phyloP scores from a whole-genome alignment of 768 basidiomycete species.

The Gelatoporia subvermispora region DNA sequence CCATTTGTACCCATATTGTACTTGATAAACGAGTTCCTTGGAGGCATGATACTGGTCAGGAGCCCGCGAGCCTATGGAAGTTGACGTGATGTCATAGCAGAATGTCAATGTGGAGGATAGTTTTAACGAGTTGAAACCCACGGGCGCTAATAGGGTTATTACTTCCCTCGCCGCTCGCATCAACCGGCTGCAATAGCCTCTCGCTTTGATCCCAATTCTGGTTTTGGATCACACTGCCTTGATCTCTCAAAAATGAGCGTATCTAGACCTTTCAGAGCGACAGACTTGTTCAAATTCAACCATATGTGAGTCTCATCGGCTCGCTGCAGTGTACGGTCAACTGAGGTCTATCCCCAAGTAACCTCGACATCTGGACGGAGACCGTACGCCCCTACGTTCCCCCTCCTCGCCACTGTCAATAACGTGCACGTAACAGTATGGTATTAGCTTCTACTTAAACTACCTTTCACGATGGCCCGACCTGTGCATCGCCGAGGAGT shows the following conservation, averaged over 20 bases:
- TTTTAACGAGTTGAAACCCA: no score
- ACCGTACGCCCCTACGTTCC: constrained; percentile 54
- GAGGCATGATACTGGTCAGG: no score
- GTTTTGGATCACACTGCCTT: background rate
- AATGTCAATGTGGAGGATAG: no score
- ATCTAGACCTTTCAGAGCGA: constrained; percentile 79
- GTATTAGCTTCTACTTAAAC: constrained; percentile 80
- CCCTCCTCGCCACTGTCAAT: background rate
- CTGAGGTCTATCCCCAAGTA: constrained; percentile 42
- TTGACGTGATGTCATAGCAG: no score
- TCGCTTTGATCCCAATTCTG: no score
- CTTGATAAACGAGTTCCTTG: no score
- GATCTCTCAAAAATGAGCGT: constrained; percentile 59
- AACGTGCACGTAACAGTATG: constrained; percentile 51
- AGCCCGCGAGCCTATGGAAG: no score
- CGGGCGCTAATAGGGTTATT: no score
- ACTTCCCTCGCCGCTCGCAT: no score
- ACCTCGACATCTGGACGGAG: constrained; percentile 96
- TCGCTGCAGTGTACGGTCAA: background rate
- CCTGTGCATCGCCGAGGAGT: constrained; percentile 78
- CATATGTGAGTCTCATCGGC: constrained; percentile 57
- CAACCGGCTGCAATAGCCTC: no score
- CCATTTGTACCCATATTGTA: no score
- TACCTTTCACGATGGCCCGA: constrained; percentile 93
- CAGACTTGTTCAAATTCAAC: constrained; percentile 91